Base-by-base conservation (phyloP, 305 asterid species). In the Fraxinus floribunda region DNA sequence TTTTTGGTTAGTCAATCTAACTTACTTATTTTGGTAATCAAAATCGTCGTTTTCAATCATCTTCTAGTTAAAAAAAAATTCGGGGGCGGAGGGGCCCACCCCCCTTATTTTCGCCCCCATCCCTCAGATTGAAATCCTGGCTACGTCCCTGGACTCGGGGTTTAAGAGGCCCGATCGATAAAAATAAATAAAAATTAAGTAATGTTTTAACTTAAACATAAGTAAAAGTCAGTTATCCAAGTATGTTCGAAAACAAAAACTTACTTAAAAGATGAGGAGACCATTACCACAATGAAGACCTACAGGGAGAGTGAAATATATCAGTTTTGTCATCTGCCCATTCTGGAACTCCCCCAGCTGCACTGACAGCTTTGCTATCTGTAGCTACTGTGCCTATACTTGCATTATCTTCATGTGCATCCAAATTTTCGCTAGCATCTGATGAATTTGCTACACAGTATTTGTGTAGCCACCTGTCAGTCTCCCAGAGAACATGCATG, bases 401-500 rank as follows among this genome's bases (percentile, higher is more conserved):
- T 34, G 71, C 79, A 68, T 38, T 81, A 35, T 86, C 91, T 77
- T 78, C 78, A 30, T 39, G 6, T 44, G 84, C 81, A 41, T 77
- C 84, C 78, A 89, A 71, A 75, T 85, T 91, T 80, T 82, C 88
- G 75, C 76, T 83, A 20, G 78, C 87, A 55, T 91, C 90, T 75
- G 92, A 88, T 72, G 88, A 80, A 78, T 86, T 91, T 55, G 88
- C 76, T 78, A 84, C 87, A 64, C 99, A 91, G 83, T 91, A 91
- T 41, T 83, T 91, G 80, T 93, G 94, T 81, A 97, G 91, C 99
- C 99, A 97, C 89, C 97, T 87, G 68, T 97, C 98, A 34, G 97
- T 93, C 92, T 97, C 99, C 98, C 99, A 97, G 81, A 97, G 98
- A 80, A 88, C 93, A 83, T 97, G 98, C 98, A 97, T 93, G 87